phyloP scores from a whole-genome alignment of 495 filamentous ascomycete genomes.

The Jackrogersella multiformis region DNA sequence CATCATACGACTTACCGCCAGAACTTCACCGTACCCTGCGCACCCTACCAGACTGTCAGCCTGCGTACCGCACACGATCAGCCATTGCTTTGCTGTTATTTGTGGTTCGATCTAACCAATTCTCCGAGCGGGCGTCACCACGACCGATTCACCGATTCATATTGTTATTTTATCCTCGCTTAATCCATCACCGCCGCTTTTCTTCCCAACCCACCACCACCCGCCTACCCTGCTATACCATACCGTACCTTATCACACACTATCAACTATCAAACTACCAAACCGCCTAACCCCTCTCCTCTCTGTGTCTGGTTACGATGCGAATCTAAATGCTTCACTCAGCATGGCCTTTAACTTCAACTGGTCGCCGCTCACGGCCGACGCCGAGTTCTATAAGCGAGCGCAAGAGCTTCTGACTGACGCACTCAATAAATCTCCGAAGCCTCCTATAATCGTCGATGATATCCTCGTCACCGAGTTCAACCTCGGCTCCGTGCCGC shows the following conservation, averaged over 20 bases:
- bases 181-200: slow-evolving; percentile 24
- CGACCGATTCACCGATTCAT: slow-evolving; percentile 30
- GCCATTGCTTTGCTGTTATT: slow-evolving; percentile 32
- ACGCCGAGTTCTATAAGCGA: slow-evolving; percentile 87
- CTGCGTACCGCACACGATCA: slow-evolving; percentile 38
- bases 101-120: slow-evolving; percentile 37
- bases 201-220: slow-evolving; percentile 4
- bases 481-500: slow-evolving; percentile 91
- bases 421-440: slow-evolving; percentile 96
- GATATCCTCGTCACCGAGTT: slow-evolving; percentile 98
- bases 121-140: slow-evolving; percentile 28
- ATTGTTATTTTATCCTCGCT: slow-evolving; percentile 33
- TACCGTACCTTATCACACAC: neutral
- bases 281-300: no score
- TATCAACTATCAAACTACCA: no score
- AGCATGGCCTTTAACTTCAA: slow-evolving; percentile 99
- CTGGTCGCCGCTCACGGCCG: slow-evolving; percentile 98
- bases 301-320: slow-evolving; percentile 18
- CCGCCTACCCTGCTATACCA: neutral
- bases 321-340: slow-evolving; percentile 48
- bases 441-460: slow-evolving; percentile 98
- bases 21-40: slow-evolving; percentile 21
- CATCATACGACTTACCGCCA: slow-evolving; percentile 30
- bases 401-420: slow-evolving; percentile 94
- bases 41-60: no score